These are phyloP conservation scores for Candolleomyces eurysporus DNA, from an alignment of 768 basidiomycete species.

Conservation along the genomic window DNA sequence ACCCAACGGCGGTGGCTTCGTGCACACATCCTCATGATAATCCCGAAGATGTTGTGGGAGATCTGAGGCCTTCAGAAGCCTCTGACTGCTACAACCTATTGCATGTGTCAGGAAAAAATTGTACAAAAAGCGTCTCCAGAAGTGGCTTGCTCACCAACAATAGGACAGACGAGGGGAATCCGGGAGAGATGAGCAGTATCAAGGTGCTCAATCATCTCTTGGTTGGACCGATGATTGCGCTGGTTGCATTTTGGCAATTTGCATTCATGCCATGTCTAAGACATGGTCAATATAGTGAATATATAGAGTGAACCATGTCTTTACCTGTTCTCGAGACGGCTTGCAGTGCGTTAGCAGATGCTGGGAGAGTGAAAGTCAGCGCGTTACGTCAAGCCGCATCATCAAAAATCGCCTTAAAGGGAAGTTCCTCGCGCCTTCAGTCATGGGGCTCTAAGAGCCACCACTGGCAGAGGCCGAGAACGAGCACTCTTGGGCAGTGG, in stretches of 20 bases:
- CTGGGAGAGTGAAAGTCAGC: not conserved
- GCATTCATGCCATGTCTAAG: conserved; percentile 13
- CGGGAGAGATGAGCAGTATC: conserved; percentile 25
- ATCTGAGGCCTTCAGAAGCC: not conserved
- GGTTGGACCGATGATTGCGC: conserved; percentile 12
- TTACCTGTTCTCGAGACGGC: not conserved
- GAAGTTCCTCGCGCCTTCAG: not conserved
- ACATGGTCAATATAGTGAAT: not conserved
- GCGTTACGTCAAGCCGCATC: not conserved
- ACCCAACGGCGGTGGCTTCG: not conserved
- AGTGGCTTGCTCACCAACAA: conserved; percentile 18
- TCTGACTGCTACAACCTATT: not conserved
- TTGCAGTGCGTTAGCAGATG: not conserved
- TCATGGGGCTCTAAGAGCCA: too few relatives aligned
- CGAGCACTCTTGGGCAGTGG: too few relatives aligned
- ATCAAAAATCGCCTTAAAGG: not conserved
- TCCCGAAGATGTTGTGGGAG: conserved; percentile 1
- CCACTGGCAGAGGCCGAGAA: too few relatives aligned
- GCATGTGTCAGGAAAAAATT: not conserved
- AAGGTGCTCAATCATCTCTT: conserved; percentile 21
- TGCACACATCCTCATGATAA: conserved; percentile 5
- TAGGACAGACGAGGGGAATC: conserved; percentile 21
- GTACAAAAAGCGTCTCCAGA: not conserved
- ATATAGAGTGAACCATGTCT: not conserved
- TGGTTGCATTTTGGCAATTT: conserved; percentile 20